Percentiles rank a stretch among this genome's conserved stretches.
Evolutionary conservation across 768 basidiomycete species (phyloP).

Genomic region (Floccularia luteovirens): DNA sequence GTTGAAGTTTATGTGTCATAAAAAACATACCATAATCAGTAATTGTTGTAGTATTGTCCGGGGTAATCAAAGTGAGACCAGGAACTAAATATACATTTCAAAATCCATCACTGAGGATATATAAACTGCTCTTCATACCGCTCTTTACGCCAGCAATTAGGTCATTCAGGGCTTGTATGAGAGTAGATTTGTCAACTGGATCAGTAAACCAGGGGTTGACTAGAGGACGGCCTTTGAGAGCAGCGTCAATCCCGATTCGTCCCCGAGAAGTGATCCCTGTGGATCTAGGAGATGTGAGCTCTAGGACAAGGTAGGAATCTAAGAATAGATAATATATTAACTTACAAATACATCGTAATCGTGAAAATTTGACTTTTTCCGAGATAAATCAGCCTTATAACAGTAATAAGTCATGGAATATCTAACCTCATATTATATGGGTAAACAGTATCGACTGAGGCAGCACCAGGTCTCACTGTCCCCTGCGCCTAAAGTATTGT

Average conservation of each 20-base stretch:
- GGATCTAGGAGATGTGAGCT: conserved; percentile 25
- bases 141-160: conserved; percentile 31
- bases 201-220: conserved; percentile 54
- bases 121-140: conserved; percentile 21
- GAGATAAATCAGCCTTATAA: not conserved
- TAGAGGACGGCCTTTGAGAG: conserved; percentile 37
- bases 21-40: conserved; percentile 35
- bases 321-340: not conserved
- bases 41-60: conserved; percentile 51
- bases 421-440: conserved; percentile 40
- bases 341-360: conserved; percentile 53
- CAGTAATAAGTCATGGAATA: not conserved
- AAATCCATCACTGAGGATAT: conserved; percentile 2
- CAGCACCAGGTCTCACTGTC: conserved; percentile 54
- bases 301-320: not conserved
- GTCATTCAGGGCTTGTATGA: conserved; percentile 44
- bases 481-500: conserved; percentile 40
- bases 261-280: conserved; percentile 55
- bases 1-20: not conserved
- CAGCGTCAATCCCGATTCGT: conserved; percentile 50
- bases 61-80: conserved; percentile 48
- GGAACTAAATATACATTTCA: conserved; percentile 33
- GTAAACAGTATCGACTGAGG: conserved; percentile 36
- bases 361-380: conserved; percentile 42
- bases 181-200: conserved; percentile 42